A percentile compares a stretch with the other conserved stretches of the same genome.
These are phyloP conservation scores for Kingdonia uniflora DNA, from an alignment of 164 flowering plant species.

Conservation along the genomic window DNA sequence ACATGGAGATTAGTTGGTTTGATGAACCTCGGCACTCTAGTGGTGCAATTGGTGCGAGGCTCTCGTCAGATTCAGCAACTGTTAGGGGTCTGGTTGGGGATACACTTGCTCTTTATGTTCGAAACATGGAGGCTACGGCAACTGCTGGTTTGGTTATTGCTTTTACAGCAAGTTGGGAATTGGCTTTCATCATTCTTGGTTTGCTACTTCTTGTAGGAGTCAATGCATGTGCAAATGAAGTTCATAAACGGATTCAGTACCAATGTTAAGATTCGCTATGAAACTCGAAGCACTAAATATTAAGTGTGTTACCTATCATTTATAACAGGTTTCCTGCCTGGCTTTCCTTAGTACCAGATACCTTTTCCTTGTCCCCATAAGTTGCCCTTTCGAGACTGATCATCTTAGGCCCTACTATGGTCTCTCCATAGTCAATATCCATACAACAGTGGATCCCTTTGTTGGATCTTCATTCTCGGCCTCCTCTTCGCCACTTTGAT, in stretches of 20 bases:
- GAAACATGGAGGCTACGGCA: constrained; percentile 22
- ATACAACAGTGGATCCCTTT: too few species aligned
- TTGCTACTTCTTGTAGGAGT: constrained; percentile 28
- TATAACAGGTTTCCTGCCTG: too few species aligned
- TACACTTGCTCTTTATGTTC: constrained; percentile 28
- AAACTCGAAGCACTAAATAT: too few species aligned
- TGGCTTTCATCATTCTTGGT: constrained; percentile 26
- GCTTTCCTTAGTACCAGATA: not conserved
- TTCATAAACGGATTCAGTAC: constrained; percentile 31
- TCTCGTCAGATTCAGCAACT: constrained; percentile 30
- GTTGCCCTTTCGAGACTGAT: not conserved
- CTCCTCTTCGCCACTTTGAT: too few species aligned
- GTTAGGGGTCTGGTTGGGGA: constrained; percentile 31
- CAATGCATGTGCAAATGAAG: constrained; percentile 27
- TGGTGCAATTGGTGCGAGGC: constrained; percentile 34
- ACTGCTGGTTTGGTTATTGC: constrained; percentile 30
- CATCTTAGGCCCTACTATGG: too few species aligned
- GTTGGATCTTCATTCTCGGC: too few species aligned
- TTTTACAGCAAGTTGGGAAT: constrained; percentile 30
- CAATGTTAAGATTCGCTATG: constrained; percentile 24
- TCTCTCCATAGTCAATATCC: too few species aligned
- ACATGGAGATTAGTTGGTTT: constrained; percentile 5
- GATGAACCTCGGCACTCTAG: constrained; percentile 17
- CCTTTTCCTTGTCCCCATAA: not conserved
- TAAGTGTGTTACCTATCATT: too few species aligned